Evolutionary conservation across 208 protist genomes (phyloP).

Genomic region (Trypanosoma boissoni): DNA sequence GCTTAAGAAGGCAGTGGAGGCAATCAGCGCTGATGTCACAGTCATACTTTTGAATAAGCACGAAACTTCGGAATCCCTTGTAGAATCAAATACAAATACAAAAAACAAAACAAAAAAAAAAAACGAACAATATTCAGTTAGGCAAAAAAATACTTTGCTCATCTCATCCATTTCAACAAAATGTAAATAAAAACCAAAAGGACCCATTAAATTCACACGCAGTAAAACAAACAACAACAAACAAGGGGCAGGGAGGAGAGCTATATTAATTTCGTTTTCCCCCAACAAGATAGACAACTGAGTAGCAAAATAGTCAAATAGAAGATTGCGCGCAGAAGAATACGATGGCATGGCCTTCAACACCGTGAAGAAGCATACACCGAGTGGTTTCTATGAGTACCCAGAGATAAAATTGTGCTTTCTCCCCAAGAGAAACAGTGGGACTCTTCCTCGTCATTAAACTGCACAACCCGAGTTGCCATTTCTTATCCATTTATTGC

Average conservation of each 20-base stretch:
- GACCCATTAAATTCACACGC: no score
- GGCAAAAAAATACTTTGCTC: no score
- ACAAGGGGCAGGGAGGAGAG: no score
- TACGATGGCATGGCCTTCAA: conserved; percentile 37
- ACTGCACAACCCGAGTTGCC: conserved; percentile 59
- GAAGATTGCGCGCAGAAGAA: conserved; percentile 31
- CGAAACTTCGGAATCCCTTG: not conserved
- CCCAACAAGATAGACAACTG: no score
- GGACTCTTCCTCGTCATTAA: conserved; percentile 59
- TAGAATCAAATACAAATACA: conserved; percentile 5
- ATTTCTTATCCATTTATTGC: conserved; percentile 44
- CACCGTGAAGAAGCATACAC: conserved; percentile 48
- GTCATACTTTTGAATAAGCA: conserved; percentile 4
- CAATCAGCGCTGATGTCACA: conserved; percentile 16
- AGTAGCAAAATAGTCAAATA: conserved; percentile 1
- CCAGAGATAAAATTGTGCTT: conserved; percentile 49
- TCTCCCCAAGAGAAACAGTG: conserved; percentile 46
- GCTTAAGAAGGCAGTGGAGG: conserved; percentile 8
- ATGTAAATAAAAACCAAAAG: no score
- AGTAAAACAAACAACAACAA: no score
- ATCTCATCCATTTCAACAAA: no score
- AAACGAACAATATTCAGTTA: no score
- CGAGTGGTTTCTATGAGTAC: conserved; percentile 53
- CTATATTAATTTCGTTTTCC: no score
- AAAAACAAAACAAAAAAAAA: conserved; percentile 23